A percentile compares a stretch with the other conserved stretches of the same genome.
Evolutionary conservation across 768 basidiomycete genomes (phyloP).

Genomic region (Postia placenta): DNA sequence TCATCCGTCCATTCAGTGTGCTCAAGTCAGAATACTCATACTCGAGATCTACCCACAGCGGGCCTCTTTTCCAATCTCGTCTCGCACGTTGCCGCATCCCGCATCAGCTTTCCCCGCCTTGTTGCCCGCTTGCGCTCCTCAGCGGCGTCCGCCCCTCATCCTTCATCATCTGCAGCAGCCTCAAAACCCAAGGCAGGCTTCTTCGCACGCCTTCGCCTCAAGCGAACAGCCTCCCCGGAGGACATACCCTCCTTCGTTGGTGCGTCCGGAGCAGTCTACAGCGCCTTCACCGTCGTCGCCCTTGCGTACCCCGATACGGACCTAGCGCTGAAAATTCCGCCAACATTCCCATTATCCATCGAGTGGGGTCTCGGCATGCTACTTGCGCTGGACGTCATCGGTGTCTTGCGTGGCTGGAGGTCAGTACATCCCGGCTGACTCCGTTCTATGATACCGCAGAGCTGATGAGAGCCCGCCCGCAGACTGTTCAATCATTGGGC

Average conservation of each 20-base stretch:
- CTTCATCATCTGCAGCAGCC: background rate
- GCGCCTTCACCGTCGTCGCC: conserved; percentile 66
- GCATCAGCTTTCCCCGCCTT: conserved; percentile 60
- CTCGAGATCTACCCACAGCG: conserved; percentile 35
- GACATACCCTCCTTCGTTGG: conserved; percentile 20
- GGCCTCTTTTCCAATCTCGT: conserved; percentile 76
- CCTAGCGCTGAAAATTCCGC: conserved; percentile 73
- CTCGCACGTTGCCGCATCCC: conserved; percentile 65
- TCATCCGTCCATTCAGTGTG: background rate
- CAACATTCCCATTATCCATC: conserved; percentile 53
- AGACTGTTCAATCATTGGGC: conserved; percentile 84
- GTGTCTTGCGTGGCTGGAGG: conserved; percentile 53
- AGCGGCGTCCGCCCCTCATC: background rate
- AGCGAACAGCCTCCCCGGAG: background rate
- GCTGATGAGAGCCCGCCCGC: conserved; percentile 5
- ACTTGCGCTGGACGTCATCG: conserved; percentile 66
- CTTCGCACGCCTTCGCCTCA: background rate
- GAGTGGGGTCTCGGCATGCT: conserved; percentile 67
- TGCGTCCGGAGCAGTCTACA: conserved; percentile 83
- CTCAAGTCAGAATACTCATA: background rate
- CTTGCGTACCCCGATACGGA: conserved; percentile 77
- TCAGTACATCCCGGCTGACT: too few species aligned
- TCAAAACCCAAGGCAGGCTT: background rate
- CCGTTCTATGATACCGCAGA: too few species aligned
- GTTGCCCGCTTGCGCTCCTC: background rate